Evolutionary conservation across 495 filamentous ascomycete genomes (phyloP).

Genomic region (Tetracladium setigerum): DNA sequence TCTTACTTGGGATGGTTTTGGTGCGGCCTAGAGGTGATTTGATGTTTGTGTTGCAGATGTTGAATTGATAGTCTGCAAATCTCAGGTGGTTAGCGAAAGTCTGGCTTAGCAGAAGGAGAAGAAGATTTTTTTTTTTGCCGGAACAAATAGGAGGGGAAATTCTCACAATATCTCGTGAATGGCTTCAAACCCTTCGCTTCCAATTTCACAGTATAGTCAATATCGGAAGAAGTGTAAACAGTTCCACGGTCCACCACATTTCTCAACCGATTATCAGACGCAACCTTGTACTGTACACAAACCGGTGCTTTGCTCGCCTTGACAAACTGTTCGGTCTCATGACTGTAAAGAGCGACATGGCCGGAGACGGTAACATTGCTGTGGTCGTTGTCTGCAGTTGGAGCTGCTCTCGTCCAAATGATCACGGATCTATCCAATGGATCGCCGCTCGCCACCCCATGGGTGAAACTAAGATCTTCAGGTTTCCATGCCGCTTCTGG

Average conservation of each 20-base stretch:
- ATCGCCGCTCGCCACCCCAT: constrained; percentile 64
- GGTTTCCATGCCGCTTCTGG: constrained; percentile 33
- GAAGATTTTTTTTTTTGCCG: too few relatives aligned
- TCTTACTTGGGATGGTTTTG: constrained; percentile 41
- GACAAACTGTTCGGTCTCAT: constrained; percentile 41
- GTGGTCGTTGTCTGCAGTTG: constrained; percentile 42
- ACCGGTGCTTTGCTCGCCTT: constrained; percentile 46
- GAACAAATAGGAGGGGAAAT: neutral
- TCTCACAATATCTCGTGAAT: constrained; percentile 32
- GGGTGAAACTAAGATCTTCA: constrained; percentile 49
- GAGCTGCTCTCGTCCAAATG: constrained; percentile 61
- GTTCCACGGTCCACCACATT: constrained; percentile 37
- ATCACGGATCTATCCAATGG: constrained; percentile 57
- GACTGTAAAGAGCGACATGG: constrained; percentile 46
- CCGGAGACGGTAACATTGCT: constrained; percentile 49
- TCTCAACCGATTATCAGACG: constrained; percentile 28
- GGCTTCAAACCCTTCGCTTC: constrained; percentile 50
- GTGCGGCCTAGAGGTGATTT: constrained; percentile 42
- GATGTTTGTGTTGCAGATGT: constrained; percentile 39
- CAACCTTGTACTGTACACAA: constrained; percentile 36
- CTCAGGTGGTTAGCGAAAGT: constrained; percentile 3
- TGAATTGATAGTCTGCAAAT: constrained; percentile 41
- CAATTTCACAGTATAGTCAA: constrained; percentile 66
- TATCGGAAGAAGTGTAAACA: constrained; percentile 56
- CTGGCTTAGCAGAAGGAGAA: neutral